Base-by-base conservation (phyloP, 306 rosid species). In the Amphicarpaea edgeworthii region DNA sequence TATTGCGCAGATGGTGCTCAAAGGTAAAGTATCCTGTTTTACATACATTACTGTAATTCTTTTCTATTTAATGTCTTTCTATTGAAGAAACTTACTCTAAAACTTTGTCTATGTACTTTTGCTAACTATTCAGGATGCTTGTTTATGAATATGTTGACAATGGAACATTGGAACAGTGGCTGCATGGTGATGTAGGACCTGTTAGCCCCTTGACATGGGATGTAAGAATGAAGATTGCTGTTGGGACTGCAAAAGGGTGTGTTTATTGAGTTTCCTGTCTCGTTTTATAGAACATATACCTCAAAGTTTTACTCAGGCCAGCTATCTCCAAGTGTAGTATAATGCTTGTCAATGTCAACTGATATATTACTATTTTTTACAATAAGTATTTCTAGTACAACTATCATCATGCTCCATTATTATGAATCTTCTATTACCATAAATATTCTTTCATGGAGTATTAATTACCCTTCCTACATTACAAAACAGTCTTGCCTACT, bases 121-220 rank as follows among this genome's bases (percentile, higher is more conserved):
- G 7, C 47, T 42, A 51, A 50, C 30, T 58, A 60, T 69, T 34
- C 87, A 95, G 98, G 93, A 95, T 95, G 98, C 96, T 95, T 50
- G 96, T 95, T 66, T 95, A 90, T 63, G 98, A 95, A 79, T 95
- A 87, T 68, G 86, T 95, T 80, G 96, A 95, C 83, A 95, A 95
- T 77, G 97, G 98, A 62, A 95, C 86, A 81, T 83, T 95, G 88
- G 98, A 95, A 88, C 98, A 95, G 78, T 95, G 98, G 98, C 77
- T 95, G 83, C 98, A 95, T 77, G 98, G 98, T 70, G 93, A 95
- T 68, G 92, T 92, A 24, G 97, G 97, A 51, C 89, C 96, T 50
- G 88, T 89, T 77, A 95, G 98, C 54, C 98, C 98, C 83, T 78
- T 95, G 82, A 90, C 96, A 12, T 95, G 98, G 98, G 95, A 92